phyloP scores from a whole-genome alignment of 768 basidiomycete species.

The Lactifluus piperatus region DNA sequence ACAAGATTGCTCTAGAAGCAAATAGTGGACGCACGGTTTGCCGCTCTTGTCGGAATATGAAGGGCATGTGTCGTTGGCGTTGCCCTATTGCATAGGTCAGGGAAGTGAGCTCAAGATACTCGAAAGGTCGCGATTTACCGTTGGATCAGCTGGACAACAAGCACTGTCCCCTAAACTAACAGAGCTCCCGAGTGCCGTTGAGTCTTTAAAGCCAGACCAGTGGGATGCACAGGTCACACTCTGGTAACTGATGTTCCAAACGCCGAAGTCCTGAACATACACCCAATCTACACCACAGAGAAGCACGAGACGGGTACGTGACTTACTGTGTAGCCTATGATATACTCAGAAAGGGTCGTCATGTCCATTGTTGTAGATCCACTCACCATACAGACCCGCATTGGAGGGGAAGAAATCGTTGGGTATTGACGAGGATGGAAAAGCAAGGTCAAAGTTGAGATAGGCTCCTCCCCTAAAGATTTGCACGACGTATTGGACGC shows the following conservation, averaged over 20 bases:
- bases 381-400: conserved; percentile 50
- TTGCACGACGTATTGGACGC: background rate
- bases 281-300: background rate
- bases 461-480: conserved; percentile 49
- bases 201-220: conserved; percentile 56
- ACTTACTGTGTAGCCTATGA: conserved; percentile 34
- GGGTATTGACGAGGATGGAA: conserved; percentile 60
- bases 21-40: conserved; percentile 42
- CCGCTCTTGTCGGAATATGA: conserved; percentile 64
- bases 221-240: conserved; percentile 48
- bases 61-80: conserved; percentile 42
- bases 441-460: conserved; percentile 80
- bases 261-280: conserved; percentile 61
- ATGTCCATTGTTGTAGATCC: background rate
- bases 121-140: conserved; percentile 30
- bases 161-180: conserved; percentile 44
- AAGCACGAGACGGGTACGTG: background rate
- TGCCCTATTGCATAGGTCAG: conserved; percentile 11
- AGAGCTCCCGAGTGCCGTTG: conserved; percentile 62
- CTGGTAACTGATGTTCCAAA: conserved; percentile 76
- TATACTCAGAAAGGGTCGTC: background rate
- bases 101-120: background rate
- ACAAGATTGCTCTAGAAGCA: background rate
- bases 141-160: conserved; percentile 69
- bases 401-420: conserved; percentile 70